Percentiles rank a stretch among this genome's conserved stretches.
phyloP scores from a whole-genome alignment of 2,329 filamentous ascomycete genomes.

The Claviceps cyperi region DNA sequence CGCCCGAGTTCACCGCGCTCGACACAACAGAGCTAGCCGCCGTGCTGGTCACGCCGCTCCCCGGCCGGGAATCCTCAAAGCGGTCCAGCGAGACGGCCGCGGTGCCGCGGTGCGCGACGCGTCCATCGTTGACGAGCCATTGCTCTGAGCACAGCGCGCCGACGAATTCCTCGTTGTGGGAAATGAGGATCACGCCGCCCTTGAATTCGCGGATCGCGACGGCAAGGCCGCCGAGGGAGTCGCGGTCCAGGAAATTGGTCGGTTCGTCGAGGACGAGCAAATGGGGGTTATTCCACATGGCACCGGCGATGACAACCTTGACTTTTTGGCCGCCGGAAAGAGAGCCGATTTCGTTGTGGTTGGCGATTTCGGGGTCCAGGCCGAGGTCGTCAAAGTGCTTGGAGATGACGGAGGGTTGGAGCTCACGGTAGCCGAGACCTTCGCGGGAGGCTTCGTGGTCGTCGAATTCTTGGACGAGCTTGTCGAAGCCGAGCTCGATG shows the following conservation, averaged over 20 bases:
- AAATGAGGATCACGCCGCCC: conserved; percentile 98
- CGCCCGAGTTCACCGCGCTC: conserved; percentile 40
- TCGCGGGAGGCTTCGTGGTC: conserved; percentile 98
- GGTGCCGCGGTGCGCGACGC: conserved; percentile 71
- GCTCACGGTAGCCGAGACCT: conserved; percentile 86
- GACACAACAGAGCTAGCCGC: conserved; percentile 45
- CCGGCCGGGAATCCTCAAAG: conserved; percentile 71
- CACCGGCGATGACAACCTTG: conserved; percentile 91
- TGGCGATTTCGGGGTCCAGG: conserved; percentile 92
- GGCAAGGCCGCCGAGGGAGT: conserved; percentile 91
- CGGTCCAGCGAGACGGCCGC: conserved; percentile 61
- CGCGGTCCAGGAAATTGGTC: conserved; percentile 97
- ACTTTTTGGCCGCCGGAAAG: conserved; percentile 96
- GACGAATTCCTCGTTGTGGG: conserved; percentile 98
- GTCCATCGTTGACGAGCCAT: conserved; percentile 83
- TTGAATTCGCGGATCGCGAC: conserved; percentile 97
- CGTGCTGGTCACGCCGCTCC: conserved; percentile 38
- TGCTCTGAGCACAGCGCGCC: conserved; percentile 91
- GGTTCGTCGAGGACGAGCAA: conserved; percentile 94
- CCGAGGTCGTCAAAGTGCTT: conserved; percentile 98
- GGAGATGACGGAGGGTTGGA: conserved; percentile 85
- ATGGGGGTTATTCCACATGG: conserved; percentile 99
- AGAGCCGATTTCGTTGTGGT: conserved; percentile 95
- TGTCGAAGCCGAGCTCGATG: conserved; percentile 70
- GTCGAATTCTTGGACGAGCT: conserved; percentile 94